A percentile compares a stretch with the other conserved stretches of the same genome.
Conservation (phyloP, 2,329 filamentous ascomycete species). For the Juglanconis juglandina region DNA sequence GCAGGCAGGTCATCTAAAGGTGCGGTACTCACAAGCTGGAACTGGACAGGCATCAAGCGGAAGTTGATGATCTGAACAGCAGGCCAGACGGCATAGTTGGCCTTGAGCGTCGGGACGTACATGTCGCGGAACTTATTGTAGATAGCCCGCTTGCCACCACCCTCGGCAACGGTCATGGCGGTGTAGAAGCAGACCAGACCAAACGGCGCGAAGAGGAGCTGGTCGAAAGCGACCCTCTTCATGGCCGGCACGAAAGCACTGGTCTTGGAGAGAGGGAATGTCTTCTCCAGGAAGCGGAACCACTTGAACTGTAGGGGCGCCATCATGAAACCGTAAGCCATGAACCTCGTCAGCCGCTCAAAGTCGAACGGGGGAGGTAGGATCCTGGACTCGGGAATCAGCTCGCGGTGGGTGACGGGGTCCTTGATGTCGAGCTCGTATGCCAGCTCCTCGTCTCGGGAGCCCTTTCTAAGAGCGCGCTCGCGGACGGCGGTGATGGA, state of each 20-base stretch:
- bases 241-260: constrained; percentile 72
- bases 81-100: constrained; percentile 94
- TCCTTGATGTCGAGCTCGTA: constrained; percentile 86
- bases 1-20: background rate
- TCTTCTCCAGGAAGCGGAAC: constrained; percentile 79
- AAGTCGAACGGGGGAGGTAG: constrained; percentile 89
- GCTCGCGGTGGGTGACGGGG: constrained; percentile 60
- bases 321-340: constrained; percentile 97
- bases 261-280: constrained; percentile 81
- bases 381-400: constrained; percentile 60
- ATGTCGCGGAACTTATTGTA: constrained; percentile 85
- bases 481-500: constrained; percentile 80
- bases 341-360: constrained; percentile 88
- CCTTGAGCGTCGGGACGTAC: constrained; percentile 89
- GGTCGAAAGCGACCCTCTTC: constrained; percentile 89
- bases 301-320: constrained; percentile 92
- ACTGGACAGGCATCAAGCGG: constrained; percentile 88
- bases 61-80: constrained; percentile 97
- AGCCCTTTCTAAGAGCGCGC: constrained; percentile 60
- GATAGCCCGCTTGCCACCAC: constrained; percentile 77
- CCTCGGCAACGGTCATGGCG: constrained; percentile 93
- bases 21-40: constrained; percentile 77
- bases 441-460: constrained; percentile 68
- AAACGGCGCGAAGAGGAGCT: constrained; percentile 87
- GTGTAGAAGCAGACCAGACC: constrained; percentile 89